These are phyloP conservation scores for Elaeis guineensis DNA, from an alignment of 176 grass and related monocot species.

Conservation along the genomic window DNA sequence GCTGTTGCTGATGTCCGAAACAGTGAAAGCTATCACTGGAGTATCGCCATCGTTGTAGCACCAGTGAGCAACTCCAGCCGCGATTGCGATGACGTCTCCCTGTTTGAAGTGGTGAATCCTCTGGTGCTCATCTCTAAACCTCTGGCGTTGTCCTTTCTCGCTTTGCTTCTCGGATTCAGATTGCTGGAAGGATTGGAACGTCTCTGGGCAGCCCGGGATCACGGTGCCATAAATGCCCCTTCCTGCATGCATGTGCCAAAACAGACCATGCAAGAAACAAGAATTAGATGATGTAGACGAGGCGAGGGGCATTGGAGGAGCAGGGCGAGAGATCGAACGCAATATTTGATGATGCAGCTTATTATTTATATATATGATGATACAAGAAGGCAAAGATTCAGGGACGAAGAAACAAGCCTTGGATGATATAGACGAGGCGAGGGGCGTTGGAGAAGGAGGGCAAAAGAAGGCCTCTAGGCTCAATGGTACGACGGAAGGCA, in stretches of 20 bases:
- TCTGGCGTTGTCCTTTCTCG: slow-evolving; percentile 14
- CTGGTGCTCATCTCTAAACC: slow-evolving; percentile 31
- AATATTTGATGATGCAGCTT: neutral
- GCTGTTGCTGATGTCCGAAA: slow-evolving; percentile 22
- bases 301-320: slow-evolving; percentile 24
- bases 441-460: slow-evolving; percentile 31
- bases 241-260: slow-evolving; percentile 8
- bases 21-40: slow-evolving; percentile 2
- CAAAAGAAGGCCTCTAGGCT: slow-evolving; percentile 26
- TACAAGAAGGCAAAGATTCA: neutral
- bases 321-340: slow-evolving; percentile 17
- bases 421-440: slow-evolving; percentile 27
- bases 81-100: slow-evolving; percentile 32
- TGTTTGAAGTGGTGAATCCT: slow-evolving; percentile 30
- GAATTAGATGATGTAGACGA: slow-evolving; percentile 27
- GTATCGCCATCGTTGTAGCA: slow-evolving; percentile 24
- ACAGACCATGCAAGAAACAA: too few species aligned
- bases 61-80: slow-evolving; percentile 28
- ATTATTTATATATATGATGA: neutral
- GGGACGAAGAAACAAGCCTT: slow-evolving; percentile 9
- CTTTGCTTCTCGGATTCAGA: slow-evolving; percentile 13
- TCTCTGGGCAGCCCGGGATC: slow-evolving; percentile 26
- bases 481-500: slow-evolving; percentile 10
- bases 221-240: slow-evolving; percentile 18
- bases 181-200: slow-evolving; percentile 27